Evolutionary conservation across 768 basidiomycete species (phyloP).

Genomic region (Kwoniella europaea): DNA sequence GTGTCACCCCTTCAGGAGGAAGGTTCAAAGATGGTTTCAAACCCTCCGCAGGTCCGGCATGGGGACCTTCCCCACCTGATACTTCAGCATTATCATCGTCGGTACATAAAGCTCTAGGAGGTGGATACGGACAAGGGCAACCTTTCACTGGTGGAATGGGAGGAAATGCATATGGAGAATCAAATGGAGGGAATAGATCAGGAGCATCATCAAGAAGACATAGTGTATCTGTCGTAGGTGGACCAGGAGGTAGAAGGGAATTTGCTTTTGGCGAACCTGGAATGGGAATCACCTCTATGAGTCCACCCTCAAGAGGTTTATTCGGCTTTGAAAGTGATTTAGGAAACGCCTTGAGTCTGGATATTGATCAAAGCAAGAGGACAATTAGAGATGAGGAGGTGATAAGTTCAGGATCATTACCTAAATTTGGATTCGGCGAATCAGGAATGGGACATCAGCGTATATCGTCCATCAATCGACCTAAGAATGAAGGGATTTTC

Average conservation of each 20-base stretch:
- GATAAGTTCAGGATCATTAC: conserved; percentile 17
- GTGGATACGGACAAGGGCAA: conserved; percentile 23
- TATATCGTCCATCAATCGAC: conserved; percentile 18
- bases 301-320: conserved; percentile 39
- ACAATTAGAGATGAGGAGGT: conserved; percentile 28
- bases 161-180: background rate
- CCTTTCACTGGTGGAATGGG: background rate
- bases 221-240: conserved; percentile 54
- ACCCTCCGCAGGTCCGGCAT: conserved; percentile 24
- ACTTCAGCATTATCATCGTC: conserved; percentile 31
- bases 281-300: conserved; percentile 34
- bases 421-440: conserved; percentile 12
- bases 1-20: background rate
- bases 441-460: conserved; percentile 13
- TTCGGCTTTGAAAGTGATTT: conserved; percentile 39
- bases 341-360: conserved; percentile 46
- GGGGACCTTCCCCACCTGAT: conserved; percentile 29
- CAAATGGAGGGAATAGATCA: conserved; percentile 34
- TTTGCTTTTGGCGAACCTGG: conserved; percentile 48
- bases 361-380: conserved; percentile 39
- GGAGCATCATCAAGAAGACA: conserved; percentile 52
- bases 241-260: conserved; percentile 50
- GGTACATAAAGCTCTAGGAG: conserved; percentile 40
- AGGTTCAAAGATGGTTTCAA: conserved; percentile 26
- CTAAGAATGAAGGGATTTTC: conserved; percentile 16